phyloP scores from a whole-genome alignment of 169 alveolate species.

The Cryptosporidium canis region DNA sequence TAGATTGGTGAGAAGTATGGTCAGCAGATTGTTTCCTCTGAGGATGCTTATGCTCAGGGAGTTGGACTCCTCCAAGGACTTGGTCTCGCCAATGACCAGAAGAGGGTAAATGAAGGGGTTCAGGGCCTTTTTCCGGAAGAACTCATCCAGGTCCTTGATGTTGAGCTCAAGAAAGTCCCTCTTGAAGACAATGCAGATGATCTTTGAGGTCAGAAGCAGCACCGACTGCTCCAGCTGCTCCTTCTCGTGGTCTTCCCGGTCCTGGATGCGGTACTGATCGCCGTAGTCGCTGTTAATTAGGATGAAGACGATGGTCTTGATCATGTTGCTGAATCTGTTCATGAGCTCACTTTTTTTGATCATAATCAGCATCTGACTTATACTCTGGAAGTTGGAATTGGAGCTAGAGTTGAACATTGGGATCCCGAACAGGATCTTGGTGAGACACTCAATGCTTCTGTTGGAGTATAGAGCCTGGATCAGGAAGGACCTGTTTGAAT shows the following conservation, averaged over 20 bases:
- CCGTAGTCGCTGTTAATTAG: background rate
- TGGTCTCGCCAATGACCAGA: slow-evolving; percentile 44
- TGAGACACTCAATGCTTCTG: slow-evolving; percentile 40
- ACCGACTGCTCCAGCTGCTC: slow-evolving; percentile 22
- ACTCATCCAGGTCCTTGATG: background rate
- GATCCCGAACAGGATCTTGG: slow-evolving; percentile 31
- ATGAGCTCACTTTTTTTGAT: slow-evolving; percentile 22
- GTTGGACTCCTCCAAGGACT: slow-evolving; percentile 47
- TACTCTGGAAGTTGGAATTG: slow-evolving; percentile 14
- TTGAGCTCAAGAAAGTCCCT: background rate
- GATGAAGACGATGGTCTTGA: background rate
- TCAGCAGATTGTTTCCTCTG: slow-evolving; percentile 31
- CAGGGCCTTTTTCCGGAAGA: background rate
- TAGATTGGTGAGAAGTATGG: slow-evolving; percentile 22
- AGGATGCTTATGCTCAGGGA: slow-evolving; percentile 50
- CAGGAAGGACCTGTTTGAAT: slow-evolving; percentile 36
- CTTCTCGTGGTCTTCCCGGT: background rate
- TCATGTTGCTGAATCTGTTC: slow-evolving; percentile 39
- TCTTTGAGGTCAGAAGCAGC: slow-evolving; percentile 30
- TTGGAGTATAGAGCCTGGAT: slow-evolving; percentile 27
- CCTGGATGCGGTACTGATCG: background rate
- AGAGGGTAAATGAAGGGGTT: slow-evolving; percentile 55
- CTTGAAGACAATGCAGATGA: slow-evolving; percentile 21
- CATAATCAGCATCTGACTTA: slow-evolving; percentile 17
- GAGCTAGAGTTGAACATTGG: slow-evolving; percentile 16